phyloP scores from a whole-genome alignment of 345 rosid genomes.

The Arabidopsis arenosa region DNA sequence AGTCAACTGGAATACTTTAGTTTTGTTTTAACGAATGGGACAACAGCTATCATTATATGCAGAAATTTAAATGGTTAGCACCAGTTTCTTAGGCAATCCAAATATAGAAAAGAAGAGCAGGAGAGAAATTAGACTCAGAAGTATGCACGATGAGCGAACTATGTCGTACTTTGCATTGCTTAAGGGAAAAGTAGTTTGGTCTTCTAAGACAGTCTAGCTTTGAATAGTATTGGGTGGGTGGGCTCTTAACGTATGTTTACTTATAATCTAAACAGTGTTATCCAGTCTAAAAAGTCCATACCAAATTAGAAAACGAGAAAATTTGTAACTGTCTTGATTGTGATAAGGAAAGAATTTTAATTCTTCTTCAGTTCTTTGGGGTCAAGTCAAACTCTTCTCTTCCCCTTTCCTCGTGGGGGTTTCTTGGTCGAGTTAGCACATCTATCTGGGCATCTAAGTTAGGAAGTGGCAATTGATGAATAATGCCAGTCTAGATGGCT shows the following conservation, averaged over 20 bases:
- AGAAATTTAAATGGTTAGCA: background rate
- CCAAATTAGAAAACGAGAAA: background rate
- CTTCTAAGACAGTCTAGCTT: slow-evolving; percentile 14
- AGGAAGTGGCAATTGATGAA: background rate
- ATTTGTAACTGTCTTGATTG: background rate
- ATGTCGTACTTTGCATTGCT: background rate
- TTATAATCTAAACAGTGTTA: background rate
- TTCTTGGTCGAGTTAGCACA: background rate
- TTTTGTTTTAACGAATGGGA: slow-evolving; percentile 6
- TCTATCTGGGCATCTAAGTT: background rate
- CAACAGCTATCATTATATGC: background rate
- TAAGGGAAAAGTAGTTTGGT: background rate
- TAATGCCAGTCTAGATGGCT: background rate
- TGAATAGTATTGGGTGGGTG: slow-evolving; percentile 9
- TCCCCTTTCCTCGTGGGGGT: background rate
- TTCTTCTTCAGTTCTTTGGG: background rate
- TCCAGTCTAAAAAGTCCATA: background rate
- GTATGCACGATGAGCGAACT: background rate
- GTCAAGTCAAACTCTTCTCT: background rate
- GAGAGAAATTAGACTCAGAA: background rate
- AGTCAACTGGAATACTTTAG: background rate
- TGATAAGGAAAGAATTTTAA: background rate
- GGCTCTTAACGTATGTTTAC: slow-evolving; percentile 4
- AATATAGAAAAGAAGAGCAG: background rate
- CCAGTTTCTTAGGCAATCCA: background rate